Conservation (phyloP, 2,329 filamentous ascomycete species). For the Colletotrichum tofieldiae region DNA sequence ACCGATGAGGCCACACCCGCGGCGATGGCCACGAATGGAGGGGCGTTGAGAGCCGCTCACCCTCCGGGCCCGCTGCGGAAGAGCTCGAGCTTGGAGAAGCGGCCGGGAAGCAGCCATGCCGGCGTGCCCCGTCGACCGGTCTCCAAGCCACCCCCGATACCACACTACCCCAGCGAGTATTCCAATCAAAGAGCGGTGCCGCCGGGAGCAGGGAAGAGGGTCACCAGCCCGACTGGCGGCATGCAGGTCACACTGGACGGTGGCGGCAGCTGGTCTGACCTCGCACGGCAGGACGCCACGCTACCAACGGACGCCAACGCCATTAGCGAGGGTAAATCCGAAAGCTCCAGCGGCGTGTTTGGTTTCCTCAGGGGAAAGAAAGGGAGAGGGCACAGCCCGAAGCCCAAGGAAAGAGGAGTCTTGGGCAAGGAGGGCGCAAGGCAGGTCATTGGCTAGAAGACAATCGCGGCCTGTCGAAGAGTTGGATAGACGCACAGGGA, state of each 20-base stretch:
- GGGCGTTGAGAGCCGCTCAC: constrained; percentile 39
- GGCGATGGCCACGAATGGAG: constrained; percentile 49
- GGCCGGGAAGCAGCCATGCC: constrained; percentile 45
- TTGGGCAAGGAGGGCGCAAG: constrained; percentile 95
- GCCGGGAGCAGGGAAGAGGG: constrained; percentile 74
- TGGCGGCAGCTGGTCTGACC: constrained; percentile 90
- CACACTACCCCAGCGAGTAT: constrained; percentile 65
- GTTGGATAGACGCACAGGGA: constrained; percentile 28
- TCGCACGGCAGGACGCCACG: constrained; percentile 87
- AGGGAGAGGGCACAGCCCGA: constrained; percentile 91
- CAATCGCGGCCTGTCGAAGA: constrained; percentile 15
- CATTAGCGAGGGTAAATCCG: constrained; percentile 65
- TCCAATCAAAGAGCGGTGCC: constrained; percentile 49
- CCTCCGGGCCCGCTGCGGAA: constrained; percentile 37
- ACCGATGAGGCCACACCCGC: constrained; percentile 65
- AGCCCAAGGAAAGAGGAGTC: constrained; percentile 93
- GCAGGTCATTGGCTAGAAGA: constrained; percentile 77
- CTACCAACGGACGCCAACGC: constrained; percentile 77
- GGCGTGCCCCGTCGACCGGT: constrained; percentile 30
- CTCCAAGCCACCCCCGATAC: constrained; percentile 53
- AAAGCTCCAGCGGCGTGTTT: constrained; percentile 85
- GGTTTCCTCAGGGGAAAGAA: constrained; percentile 92
- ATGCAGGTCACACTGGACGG: constrained; percentile 94
- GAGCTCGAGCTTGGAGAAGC: constrained; percentile 39
- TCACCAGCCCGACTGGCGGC: constrained; percentile 84